Evolutionary conservation across 352 stramenopile genomes (phyloP), one percentile per base, ranked within the genome.

Genomic region (Phytophthora aleatoria): DNA sequence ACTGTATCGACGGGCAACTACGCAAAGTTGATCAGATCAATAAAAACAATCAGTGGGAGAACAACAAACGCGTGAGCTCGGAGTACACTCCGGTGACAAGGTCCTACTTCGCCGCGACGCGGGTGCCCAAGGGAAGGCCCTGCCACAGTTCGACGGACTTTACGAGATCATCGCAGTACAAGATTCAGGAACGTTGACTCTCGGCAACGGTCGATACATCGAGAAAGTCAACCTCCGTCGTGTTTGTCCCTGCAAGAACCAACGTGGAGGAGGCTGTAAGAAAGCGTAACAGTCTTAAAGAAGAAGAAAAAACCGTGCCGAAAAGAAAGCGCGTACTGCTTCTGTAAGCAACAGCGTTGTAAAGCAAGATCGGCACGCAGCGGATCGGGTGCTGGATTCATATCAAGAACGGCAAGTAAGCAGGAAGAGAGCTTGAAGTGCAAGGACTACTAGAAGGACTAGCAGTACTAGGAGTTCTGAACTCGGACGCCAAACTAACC

Each of bases 141-240:
- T 60, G 5, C 52, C 52, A 8, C 27, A 51, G 0, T 60, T n/a
- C n/a, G 52, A 50, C 52, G 52, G 41, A 50, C 52, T 39, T 0
- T 60, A 51, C 20, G 6, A 51, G 3, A n/a, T 60, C 2, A 2
- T 51, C 5, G 41, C 41, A 9, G 41, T 51, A 5, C 52, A 51
- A 24, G 52, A 51, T 7, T 15, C 27, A 2, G 30, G 41, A n/a
- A 51, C 52, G 39, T 44, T 60, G n/a, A 60, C 52, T 1, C 39
- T 60, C 15, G 41, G 51, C 24, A 57, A 57, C 35, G 36, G 50
- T 7, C 33, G 31, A 48, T 60, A 60, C 39, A 60, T 50, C n/a
- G 41, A 60, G 27, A 51, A 44, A 15, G 52, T 60, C 27, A 60
- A 51, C 15, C 27, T 60, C 7, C 41, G 52, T 20, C 27, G 38